phyloP scores from a whole-genome alignment of 441 rosid genomes.

The Erodium moschatum region DNA sequence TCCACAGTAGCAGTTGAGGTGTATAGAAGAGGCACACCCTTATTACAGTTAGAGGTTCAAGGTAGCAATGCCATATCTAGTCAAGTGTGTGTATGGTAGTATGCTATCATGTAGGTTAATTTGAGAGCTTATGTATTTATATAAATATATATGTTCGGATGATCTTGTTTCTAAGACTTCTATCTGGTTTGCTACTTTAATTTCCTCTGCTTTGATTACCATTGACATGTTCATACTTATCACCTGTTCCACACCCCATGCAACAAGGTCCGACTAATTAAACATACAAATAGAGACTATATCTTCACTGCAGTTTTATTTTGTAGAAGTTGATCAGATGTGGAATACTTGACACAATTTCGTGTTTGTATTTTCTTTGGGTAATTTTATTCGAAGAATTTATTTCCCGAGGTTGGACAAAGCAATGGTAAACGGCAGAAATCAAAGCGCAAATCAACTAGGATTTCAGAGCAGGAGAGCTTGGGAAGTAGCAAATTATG shows the following conservation, averaged over 20 bases:
- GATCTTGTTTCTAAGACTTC: background rate
- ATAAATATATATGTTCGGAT: background rate
- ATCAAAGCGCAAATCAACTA: slow-evolving; percentile 23
- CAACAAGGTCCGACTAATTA: background rate
- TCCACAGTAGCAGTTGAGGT: background rate
- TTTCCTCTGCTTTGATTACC: background rate
- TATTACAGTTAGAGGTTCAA: background rate
- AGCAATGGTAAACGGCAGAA: slow-evolving; percentile 12
- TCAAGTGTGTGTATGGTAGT: background rate
- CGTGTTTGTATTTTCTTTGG: background rate
- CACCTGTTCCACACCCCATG: background rate
- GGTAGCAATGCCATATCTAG: background rate
- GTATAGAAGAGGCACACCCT: background rate
- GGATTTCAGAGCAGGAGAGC: slow-evolving; percentile 19
- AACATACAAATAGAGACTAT: background rate
- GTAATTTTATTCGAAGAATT: slow-evolving; percentile 27
- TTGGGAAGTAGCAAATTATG: slow-evolving; percentile 20
- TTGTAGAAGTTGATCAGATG: slow-evolving; percentile 3
- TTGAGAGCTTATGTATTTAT: background rate
- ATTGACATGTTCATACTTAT: background rate
- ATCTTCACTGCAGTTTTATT: background rate
- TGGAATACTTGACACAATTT: background rate
- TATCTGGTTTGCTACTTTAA: background rate
- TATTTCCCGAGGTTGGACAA: slow-evolving; percentile 20
- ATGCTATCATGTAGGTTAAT: slow-evolving; percentile 1